Evolutionary conservation across 2,329 filamentous ascomycete genomes (phyloP), one percentile per base, ranked within the genome.

Genomic region (Elsinoe arachidis): DNA sequence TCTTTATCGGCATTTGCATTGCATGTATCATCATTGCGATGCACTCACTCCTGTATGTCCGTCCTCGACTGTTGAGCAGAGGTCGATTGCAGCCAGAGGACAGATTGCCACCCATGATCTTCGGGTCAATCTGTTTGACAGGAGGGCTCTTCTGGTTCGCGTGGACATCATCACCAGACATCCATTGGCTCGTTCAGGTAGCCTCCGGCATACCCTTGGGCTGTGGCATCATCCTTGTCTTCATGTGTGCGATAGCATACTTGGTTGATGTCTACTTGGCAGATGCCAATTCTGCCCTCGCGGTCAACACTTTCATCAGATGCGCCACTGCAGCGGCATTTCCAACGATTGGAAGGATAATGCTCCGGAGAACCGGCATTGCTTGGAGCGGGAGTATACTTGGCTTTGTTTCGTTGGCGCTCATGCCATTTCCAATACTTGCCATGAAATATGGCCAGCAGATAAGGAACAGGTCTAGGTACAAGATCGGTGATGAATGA

Each of bases 11-110:
- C 1, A 69, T 76, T 33, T 44, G n/a, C 41, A 44, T 34, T 72
- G 62, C 90, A 4, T 84, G 85, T 5, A 89, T 88, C 0, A 58
- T 82, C 21, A 73, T 90, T 0, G 85, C 86, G 46, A 83, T 93
- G 61, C 12, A 52, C 33, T 47, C 41, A 14, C 56, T 59, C 10
- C 51, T 49, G 5, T 41, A 55, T 19, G 34, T 52, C 2, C 41
- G 39, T n/a, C 44, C 44, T 2, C 21, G 43, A 2, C 53, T 49
- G n/a, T 76, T 64, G 76, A 44, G 65, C 69, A 60, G 73, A 68
- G 46, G 53, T 9, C 11, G 21, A 5, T 30, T 49, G 12, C 37
- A 43, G 9, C 75, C 76, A 0, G 77, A 80, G 63, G 73, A 73
- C 34, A 70, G 76, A 1, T 68, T 80, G 1, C 69, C 72, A 3